Conservation (phyloP, 257 asterid genomes). For the Fraxinus anomala region DNA sequence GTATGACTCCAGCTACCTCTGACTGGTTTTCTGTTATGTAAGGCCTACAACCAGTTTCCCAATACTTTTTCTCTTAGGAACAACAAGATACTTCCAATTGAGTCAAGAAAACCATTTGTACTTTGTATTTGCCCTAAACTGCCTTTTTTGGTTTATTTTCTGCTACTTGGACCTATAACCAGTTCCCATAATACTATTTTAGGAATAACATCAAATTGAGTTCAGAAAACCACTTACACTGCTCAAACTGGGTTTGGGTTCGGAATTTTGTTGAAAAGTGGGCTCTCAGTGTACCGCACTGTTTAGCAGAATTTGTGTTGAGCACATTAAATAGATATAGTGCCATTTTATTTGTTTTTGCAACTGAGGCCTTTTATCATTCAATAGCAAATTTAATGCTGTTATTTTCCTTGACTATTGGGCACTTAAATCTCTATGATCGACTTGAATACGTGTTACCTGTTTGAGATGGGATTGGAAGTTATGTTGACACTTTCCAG, state of each 20-base stretch:
- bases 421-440: conserved; percentile 8
- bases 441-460: neutral
- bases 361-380: neutral
- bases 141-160: neutral
- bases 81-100: neutral
- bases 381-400: neutral
- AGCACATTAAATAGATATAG: neutral
- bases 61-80: neutral
- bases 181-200: neutral
- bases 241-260: neutral
- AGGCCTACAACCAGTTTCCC: neutral
- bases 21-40: neutral
- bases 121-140: neutral
- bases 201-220: neutral
- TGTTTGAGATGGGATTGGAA: neutral
- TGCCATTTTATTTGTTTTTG: neutral
- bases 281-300: neutral
- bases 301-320: neutral
- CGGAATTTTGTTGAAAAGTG: neutral
- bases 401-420: conserved; percentile 15
- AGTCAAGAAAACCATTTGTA: neutral
- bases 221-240: neutral
- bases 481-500: conserved; percentile 6
- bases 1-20: neutral
- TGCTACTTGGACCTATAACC: conserved; percentile 6